Conservation (phyloP, 352 stramenopile species). For the Globisporangium yorkense region DNA sequence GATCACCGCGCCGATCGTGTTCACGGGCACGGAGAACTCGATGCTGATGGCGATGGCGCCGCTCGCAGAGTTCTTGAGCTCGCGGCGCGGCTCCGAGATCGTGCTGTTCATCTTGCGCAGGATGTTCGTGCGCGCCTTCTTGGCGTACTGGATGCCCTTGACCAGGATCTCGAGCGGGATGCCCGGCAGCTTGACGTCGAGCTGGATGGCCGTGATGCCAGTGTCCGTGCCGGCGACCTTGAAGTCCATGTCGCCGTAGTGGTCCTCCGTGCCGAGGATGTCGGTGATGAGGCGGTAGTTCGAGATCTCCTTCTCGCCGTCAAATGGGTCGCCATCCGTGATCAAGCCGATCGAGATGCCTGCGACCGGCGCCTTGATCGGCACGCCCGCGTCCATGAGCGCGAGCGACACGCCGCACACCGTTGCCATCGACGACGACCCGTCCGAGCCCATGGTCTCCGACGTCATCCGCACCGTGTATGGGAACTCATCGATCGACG, state of each 20-base stretch:
- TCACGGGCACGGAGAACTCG: constrained; percentile 55
- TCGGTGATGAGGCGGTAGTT: constrained; percentile 93
- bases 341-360: constrained; percentile 95
- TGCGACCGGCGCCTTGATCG: constrained; percentile 90
- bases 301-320: constrained; percentile 55
- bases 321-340: constrained; percentile 62
- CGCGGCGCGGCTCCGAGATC: constrained; percentile 47
- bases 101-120: constrained; percentile 81
- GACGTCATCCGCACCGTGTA: constrained; percentile 96
- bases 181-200: constrained; percentile 94
- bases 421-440: constrained; percentile 94
- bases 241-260: constrained; percentile 98
- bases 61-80: constrained; percentile 45
- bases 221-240: constrained; percentile 91
- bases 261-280: constrained; percentile 96
- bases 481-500: constrained; percentile 89
- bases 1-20: constrained; percentile 61
- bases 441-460: constrained; percentile 94
- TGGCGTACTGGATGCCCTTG: constrained; percentile 82
- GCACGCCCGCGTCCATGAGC: constrained; percentile 96
- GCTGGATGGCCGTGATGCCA: constrained; percentile 94
- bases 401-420: constrained; percentile 96
- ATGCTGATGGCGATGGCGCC: constrained; percentile 37
- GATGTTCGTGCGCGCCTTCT: constrained; percentile 71
- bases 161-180: constrained; percentile 81